Base-by-base conservation (phyloP, 306 rosid genomes). In the Sicyos edulis region DNA sequence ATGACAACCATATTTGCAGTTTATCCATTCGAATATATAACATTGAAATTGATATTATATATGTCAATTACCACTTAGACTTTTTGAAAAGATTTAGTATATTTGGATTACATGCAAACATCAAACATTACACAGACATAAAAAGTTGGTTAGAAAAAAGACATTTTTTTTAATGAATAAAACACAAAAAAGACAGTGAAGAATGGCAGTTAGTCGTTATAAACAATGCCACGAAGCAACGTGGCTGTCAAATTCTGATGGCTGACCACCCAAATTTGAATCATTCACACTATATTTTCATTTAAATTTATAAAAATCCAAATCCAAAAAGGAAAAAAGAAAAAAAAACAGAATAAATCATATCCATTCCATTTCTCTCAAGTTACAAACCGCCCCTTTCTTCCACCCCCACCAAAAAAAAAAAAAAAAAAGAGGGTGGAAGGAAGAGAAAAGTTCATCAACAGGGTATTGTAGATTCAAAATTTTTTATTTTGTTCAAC, bases 211-310 rank as follows among this genome's bases (percentile, higher is more conserved):
- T 63, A 37, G 52, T 63, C 70, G 70, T 63, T 63, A 40, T 0
- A 11, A 19, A 65, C 34, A 65, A 65, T 20, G 50, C 14, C 54
- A 66, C 17, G 6, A 19, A 52, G 71, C 54, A 66, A 45, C 71
- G 71, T 66, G 54, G 32, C 34, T 44, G 44, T 44, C 52, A 42
- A 45, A 66, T 19, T 19, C 32, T 20, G 21, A 47, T 47, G 72
- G 47, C 47, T 42, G 10, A 2, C 10, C 47, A 8, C 10, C 47
- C 47, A 0, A 42, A 42, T 42, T 42, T 42, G 47, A 42, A 42
- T 42, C 8, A 42, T 42, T 42, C 47, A 42, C 2, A 26, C 29
- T 26, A 5, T 37, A 37, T 42, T 42, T 8, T 9, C 47, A 42
- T 7, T 42, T 42, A 42, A 42, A 42, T 2, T 42, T 42, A 42